Conservation (phyloP, 2,329 filamentous ascomycete species). For the Fonsecaea monophora region DNA sequence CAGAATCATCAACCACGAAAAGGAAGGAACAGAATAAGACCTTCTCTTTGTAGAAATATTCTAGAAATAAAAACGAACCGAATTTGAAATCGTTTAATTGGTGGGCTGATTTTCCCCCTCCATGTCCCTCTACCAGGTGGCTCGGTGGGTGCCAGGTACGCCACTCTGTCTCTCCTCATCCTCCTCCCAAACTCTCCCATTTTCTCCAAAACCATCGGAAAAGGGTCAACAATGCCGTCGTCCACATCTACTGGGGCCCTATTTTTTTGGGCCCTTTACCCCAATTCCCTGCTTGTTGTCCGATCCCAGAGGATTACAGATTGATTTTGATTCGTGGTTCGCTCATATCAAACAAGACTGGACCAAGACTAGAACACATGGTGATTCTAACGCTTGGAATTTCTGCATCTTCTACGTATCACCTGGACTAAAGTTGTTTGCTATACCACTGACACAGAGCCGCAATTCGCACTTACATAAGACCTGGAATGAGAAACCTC, state of each 20-base stretch:
- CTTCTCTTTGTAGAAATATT: too few relatives aligned
- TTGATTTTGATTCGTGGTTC: not conserved
- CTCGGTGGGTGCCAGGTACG: too few relatives aligned
- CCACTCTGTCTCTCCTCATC: too few relatives aligned
- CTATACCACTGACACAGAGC: slow-evolving; percentile 3
- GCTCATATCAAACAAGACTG: not conserved
- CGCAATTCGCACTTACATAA: not conserved
- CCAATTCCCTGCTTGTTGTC: not conserved
- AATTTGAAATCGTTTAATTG: too few relatives aligned
- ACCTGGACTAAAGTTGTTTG: not conserved
- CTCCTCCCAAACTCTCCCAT: not conserved
- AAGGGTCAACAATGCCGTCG: not conserved
- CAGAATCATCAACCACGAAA: too few relatives aligned
- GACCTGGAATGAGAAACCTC: not conserved
- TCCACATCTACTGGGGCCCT: too few relatives aligned
- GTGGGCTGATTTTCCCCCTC: too few relatives aligned
- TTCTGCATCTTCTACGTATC: not conserved
- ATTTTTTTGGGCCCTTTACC: not conserved
- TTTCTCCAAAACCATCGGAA: slow-evolving; percentile 5
- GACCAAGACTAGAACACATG: not conserved
- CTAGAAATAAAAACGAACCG: too few relatives aligned
- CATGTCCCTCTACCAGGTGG: too few relatives aligned
- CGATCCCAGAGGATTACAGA: not conserved
- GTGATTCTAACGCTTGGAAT: not conserved
- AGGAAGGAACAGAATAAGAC: too few relatives aligned